A percentile compares a stretch with the other conserved stretches of the same genome.
These are phyloP conservation scores for Trichoderma pleuroti DNA, from an alignment of 2,329 filamentous ascomycete genomes.

Conservation along the genomic window DNA sequence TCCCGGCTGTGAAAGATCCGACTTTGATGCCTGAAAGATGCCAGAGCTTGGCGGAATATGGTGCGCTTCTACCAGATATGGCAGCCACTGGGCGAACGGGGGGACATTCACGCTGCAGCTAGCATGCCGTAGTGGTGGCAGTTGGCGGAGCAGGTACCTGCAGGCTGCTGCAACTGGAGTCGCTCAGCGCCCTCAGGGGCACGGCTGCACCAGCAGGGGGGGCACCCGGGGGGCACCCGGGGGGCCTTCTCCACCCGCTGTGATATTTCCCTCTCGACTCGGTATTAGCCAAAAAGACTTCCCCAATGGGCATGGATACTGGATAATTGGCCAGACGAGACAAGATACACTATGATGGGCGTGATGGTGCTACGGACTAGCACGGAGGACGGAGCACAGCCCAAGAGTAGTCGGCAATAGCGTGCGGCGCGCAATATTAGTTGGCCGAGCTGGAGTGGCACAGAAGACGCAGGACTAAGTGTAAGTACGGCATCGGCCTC, in stretches of 20 bases:
- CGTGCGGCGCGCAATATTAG: slow-evolving; percentile 10
- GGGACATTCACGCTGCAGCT: slow-evolving; percentile 17
- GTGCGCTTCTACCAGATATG: not conserved
- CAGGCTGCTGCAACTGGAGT: slow-evolving; percentile 11
- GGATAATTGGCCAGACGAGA: not conserved
- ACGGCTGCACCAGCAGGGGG: not conserved
- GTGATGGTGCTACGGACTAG: not conserved
- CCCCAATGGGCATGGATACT: slow-evolving; percentile 8
- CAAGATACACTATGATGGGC: slow-evolving; percentile 7
- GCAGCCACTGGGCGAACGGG: not conserved
- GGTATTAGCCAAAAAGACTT: slow-evolving; percentile 14
- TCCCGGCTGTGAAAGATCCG: not conserved
- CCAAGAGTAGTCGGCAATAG: slow-evolving; percentile 9
- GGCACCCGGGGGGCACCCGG: too few species aligned
- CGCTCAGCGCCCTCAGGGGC: slow-evolving; percentile 18
- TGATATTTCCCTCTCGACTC: not conserved
- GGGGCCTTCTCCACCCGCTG: slow-evolving; percentile 1
- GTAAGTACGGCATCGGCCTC: not conserved
- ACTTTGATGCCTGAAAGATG: not conserved
- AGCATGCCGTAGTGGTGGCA: slow-evolving; percentile 5
- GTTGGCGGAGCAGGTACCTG: slow-evolving; percentile 12
- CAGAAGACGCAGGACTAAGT: not conserved
- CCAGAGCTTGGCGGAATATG: not conserved
- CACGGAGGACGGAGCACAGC: not conserved
- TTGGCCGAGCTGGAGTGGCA: slow-evolving; percentile 14